Evolutionary conservation across 2,329 filamentous ascomycete species (phyloP).

Genomic region (Verticillium dahliae): DNA sequence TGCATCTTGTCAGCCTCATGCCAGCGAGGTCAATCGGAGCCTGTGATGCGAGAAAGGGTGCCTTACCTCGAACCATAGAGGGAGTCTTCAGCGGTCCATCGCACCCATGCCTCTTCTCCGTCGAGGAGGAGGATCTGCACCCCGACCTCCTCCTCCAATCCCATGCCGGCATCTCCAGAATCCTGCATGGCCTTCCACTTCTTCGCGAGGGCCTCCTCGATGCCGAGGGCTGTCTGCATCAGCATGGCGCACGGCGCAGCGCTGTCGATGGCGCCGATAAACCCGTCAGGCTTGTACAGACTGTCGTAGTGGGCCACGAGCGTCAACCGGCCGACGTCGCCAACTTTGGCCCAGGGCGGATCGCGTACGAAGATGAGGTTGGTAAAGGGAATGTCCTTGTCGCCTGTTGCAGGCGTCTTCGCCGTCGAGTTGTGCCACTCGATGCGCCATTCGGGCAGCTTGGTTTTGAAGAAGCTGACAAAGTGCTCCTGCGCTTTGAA

Average conservation of each 20-base stretch:
- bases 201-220: slow-evolving; percentile 71
- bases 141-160: slow-evolving; percentile 69
- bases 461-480: slow-evolving; percentile 67
- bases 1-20: slow-evolving; percentile 12
- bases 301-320: slow-evolving; percentile 94
- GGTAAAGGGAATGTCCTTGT: slow-evolving; percentile 68
- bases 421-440: slow-evolving; percentile 87
- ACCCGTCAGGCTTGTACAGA: slow-evolving; percentile 71
- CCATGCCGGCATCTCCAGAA: slow-evolving; percentile 43
- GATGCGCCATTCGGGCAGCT: slow-evolving; percentile 73
- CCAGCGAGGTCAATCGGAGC: neutral
- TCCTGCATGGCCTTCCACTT: slow-evolving; percentile 74
- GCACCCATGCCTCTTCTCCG: slow-evolving; percentile 84
- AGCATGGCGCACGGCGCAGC: slow-evolving; percentile 93
- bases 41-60: neutral
- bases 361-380: slow-evolving; percentile 85
- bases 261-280: slow-evolving; percentile 90
- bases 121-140: slow-evolving; percentile 88
- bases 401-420: slow-evolving; percentile 69
- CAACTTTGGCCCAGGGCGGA: slow-evolving; percentile 70
- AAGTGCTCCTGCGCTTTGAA: slow-evolving; percentile 72
- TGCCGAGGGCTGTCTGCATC: slow-evolving; percentile 73
- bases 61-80: slow-evolving; percentile 75
- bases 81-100: slow-evolving; percentile 76
- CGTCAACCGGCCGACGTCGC: slow-evolving; percentile 74